Evolutionary conservation across 2,329 filamentous ascomycete species (phyloP).

Genomic region (Penicillium sp.): DNA sequence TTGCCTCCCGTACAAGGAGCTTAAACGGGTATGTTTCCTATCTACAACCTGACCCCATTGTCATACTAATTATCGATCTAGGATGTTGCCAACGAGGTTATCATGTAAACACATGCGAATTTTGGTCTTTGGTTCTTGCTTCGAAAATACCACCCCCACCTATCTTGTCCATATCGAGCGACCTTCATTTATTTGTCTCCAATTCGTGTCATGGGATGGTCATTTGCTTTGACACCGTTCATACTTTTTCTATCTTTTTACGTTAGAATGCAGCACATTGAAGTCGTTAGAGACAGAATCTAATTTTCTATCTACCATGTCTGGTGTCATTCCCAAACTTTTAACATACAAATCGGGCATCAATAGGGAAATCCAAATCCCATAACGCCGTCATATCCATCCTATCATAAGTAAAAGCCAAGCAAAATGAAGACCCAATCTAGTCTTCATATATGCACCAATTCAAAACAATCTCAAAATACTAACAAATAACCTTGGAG

Average conservation of each 20-base stretch:
- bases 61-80: constrained; percentile 13
- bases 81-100: constrained; percentile 62
- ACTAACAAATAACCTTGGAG: neutral
- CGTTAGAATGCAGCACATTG: constrained; percentile 13
- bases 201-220: constrained; percentile 18
- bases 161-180: constrained; percentile 24
- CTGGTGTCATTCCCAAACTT: neutral
- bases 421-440: neutral
- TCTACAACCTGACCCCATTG: neutral
- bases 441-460: neutral
- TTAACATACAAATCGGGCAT: neutral
- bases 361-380: neutral
- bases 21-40: constrained; percentile 75
- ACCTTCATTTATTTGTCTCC: constrained; percentile 12
- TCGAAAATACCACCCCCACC: constrained; percentile 15
- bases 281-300: constrained; percentile 3
- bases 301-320: constrained; percentile 4
- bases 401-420: constrained; percentile 2
- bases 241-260: constrained; percentile 8
- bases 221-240: constrained; percentile 15
- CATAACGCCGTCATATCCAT: constrained; percentile 9
- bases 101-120: constrained; percentile 66
- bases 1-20: constrained; percentile 94
- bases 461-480: neutral
- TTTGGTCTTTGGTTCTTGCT: constrained; percentile 10